Evolutionary conservation across 306 rosid genomes (phyloP), one percentile per base, ranked within the genome.

Genomic region (Acacia melanoxylon): DNA sequence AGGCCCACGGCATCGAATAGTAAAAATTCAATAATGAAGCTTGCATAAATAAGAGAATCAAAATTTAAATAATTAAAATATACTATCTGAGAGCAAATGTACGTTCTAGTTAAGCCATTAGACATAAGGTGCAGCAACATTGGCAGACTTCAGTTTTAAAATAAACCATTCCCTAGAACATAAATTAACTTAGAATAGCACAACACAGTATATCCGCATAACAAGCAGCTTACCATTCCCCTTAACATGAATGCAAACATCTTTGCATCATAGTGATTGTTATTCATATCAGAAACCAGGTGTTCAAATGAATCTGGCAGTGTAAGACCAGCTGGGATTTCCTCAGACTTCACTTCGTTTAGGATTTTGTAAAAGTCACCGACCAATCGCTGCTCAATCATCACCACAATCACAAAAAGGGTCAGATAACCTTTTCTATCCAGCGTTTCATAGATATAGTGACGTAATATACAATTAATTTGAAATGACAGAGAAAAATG

Each of bases 261-360:
- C 86, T 86, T 91, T 33, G 98, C 94, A 85, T 94, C 98, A 81
- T 91, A 94, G 68, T 90, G 94, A 86, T 87, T 87, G 85, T 84
- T 90, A 87, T 91, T 89, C 98, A 92, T 96, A 86, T 92, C 95
- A 42, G 97, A 87, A 91, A 96, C 87, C 81, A 96, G 87, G 82
- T 91, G 90, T 84, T 88, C 88, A 85, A 92, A 96, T 65, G 99
- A 92, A 88, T 89, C 91, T 31, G 97, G 98, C 67, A 91, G 89
- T 85, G 86, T 90, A 77, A 92, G 85, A 81, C 88, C 95, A 87
- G 87, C 79, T 37, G 99, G 97, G 74, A 93, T 88, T 80, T 93
- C 98, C 84, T 83, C 95, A 44, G 91, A 81, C 84, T 89, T 96
- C 81, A 92, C 98, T 88, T 96, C 93, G 75, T 94, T 89, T 83